phyloP scores from a whole-genome alignment of 2,329 filamentous ascomycete genomes.

The Pseudocercospora macadamiae region DNA sequence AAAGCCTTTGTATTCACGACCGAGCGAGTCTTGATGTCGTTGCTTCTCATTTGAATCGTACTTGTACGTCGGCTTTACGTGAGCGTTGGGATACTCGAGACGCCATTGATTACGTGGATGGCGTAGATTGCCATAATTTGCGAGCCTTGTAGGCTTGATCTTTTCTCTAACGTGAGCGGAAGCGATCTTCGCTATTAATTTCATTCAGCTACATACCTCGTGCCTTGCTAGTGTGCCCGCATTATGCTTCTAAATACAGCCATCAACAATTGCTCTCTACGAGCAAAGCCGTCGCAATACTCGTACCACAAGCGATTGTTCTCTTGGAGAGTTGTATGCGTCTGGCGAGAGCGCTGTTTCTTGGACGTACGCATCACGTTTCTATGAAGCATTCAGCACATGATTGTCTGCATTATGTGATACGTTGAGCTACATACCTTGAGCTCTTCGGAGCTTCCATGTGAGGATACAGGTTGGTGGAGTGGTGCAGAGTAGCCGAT shows the following conservation, averaged over 20 bases:
- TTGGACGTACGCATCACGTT: neutral
- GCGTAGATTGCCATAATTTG: conserved; percentile 11
- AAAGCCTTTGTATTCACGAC: conserved; percentile 4
- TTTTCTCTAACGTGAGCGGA: neutral
- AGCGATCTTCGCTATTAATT: neutral
- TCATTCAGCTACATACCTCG: conserved; percentile 10
- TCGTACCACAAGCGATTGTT: conserved; percentile 9
- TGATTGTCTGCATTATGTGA: neutral
- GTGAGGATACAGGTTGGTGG: neutral
- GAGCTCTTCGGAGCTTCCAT: neutral
- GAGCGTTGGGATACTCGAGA: conserved; percentile 9
- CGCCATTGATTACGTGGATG: conserved; percentile 8
- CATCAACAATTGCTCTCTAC: conserved; percentile 2
- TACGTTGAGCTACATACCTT: neutral
- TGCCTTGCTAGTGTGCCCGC: neutral
- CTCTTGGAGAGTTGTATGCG: neutral
- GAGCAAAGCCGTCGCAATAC: conserved; percentile 10
- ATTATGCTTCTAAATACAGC: neutral
- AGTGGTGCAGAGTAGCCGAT: neutral
- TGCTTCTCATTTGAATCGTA: conserved; percentile 6
- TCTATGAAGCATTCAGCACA: neutral
- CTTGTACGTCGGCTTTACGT: conserved; percentile 4
- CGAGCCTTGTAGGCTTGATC: neutral
- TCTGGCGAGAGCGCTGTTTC: neutral
- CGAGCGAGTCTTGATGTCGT: conserved; percentile 11